Conservation (phyloP, 2,329 filamentous ascomycete species). For the Penicillium palitans region DNA sequence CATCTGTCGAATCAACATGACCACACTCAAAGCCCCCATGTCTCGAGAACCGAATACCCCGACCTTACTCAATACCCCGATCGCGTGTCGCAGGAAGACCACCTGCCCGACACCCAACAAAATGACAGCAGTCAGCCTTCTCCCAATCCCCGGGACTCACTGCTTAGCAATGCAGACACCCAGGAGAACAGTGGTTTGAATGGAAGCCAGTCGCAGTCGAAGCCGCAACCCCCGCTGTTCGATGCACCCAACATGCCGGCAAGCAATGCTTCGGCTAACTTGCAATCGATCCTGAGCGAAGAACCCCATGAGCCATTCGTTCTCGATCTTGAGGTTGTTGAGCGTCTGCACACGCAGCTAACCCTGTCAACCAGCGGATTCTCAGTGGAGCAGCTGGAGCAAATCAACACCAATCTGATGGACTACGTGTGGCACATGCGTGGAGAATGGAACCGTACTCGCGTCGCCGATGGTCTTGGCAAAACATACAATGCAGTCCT, state of each 20-base stretch:
- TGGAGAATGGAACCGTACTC: conserved; percentile 78
- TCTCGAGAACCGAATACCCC: conserved; percentile 49
- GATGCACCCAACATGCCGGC: conserved; percentile 33
- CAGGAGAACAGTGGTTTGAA: conserved; percentile 33
- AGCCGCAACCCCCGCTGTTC: conserved; percentile 43
- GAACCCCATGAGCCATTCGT: conserved; percentile 32
- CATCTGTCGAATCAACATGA: conserved; percentile 67
- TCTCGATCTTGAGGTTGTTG: conserved; percentile 54
- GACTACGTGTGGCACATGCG: conserved; percentile 79
- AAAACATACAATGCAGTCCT: conserved; percentile 72
- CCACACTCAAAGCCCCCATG: conserved; percentile 65
- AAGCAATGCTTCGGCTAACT: conserved; percentile 26
- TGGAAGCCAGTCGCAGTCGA: conserved; percentile 42
- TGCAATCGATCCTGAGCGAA: conserved; percentile 38
- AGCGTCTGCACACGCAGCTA: conserved; percentile 62
- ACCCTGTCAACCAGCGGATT: conserved; percentile 70
- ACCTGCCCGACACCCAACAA: conserved; percentile 66
- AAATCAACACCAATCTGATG: conserved; percentile 89
- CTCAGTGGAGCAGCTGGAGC: conserved; percentile 91
- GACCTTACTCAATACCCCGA: conserved; percentile 53
- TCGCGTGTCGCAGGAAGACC: conserved; percentile 57
- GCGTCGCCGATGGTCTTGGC: conserved; percentile 64
- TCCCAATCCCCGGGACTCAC: conserved; percentile 28
- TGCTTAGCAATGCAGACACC: conserved; percentile 24
- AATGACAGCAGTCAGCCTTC: conserved; percentile 40